Conservation (phyloP, 345 rosid species). For the Crucihimalaya himalaica region DNA sequence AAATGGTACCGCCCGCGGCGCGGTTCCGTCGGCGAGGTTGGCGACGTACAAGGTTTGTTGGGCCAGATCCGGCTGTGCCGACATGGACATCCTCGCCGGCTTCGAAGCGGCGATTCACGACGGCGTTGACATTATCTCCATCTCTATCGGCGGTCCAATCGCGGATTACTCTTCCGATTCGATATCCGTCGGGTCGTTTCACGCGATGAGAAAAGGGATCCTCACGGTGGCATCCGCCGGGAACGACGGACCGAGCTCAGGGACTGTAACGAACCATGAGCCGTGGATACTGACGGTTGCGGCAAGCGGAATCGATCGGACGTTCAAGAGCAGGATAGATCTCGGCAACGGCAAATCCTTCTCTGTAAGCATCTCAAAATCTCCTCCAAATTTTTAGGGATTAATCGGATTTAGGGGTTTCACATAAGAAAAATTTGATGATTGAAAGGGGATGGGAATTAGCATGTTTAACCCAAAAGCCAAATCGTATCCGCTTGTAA, state of each 20-base stretch:
- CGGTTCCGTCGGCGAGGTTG: slow-evolving; percentile 73
- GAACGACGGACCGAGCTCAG: slow-evolving; percentile 64
- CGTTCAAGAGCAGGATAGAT: slow-evolving; percentile 62
- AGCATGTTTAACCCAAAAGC: slow-evolving; percentile 55
- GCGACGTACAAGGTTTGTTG: slow-evolving; percentile 91
- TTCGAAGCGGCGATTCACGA: slow-evolving; percentile 78
- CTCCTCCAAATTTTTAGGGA: neutral
- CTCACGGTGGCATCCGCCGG: slow-evolving; percentile 81
- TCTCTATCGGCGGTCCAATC: slow-evolving; percentile 66
- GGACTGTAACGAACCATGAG: slow-evolving; percentile 62
- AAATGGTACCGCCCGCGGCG: slow-evolving; percentile 74
- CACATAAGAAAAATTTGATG: neutral
- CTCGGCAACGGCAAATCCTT: slow-evolving; percentile 64
- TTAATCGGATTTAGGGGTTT: too few relatives aligned
- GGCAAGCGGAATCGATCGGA: slow-evolving; percentile 77
- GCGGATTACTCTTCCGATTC: slow-evolving; percentile 50
- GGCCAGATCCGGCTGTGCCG: slow-evolving; percentile 70
- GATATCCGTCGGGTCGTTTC: slow-evolving; percentile 74
- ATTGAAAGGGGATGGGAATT: slow-evolving; percentile 67
- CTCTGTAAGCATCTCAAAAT: slow-evolving; percentile 45
- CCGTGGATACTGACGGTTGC: slow-evolving; percentile 94
- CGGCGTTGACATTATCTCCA: slow-evolving; percentile 77
- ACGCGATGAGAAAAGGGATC: slow-evolving; percentile 83
- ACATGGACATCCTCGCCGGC: slow-evolving; percentile 83
- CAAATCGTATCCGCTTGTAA: slow-evolving; percentile 67